Evolutionary conservation across 2,329 filamentous ascomycete species (phyloP).

Genomic region (Cryphonectria radicalis): DNA sequence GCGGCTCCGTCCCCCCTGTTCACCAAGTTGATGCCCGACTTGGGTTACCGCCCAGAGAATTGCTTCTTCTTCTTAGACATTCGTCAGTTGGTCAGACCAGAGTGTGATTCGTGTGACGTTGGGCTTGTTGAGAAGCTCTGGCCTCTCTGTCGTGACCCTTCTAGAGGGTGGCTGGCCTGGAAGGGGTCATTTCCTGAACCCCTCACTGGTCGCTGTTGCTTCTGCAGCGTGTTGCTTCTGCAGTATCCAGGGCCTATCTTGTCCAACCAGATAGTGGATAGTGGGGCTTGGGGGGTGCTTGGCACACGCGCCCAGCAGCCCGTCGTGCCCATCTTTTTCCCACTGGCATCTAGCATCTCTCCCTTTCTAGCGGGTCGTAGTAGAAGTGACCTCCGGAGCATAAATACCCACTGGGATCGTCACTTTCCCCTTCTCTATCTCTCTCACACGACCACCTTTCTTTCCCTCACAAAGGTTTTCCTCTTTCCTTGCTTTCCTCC

Average conservation of each 20-base stretch:
- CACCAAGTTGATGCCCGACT: background rate
- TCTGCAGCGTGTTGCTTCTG: background rate
- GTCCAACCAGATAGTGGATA: conserved; percentile 27
- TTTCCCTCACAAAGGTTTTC: background rate
- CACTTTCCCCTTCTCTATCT: conserved; percentile 1
- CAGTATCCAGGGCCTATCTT: background rate
- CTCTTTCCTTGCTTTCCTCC: conserved; percentile 11
- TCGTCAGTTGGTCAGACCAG: background rate
- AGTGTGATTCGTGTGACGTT: background rate
- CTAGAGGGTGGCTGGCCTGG: background rate
- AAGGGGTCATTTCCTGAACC: background rate
- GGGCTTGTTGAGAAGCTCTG: background rate
- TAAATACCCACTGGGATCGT: conserved; percentile 28
- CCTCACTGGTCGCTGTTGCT: background rate
- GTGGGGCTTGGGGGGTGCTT: conserved; percentile 19
- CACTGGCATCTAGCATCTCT: conserved; percentile 10
- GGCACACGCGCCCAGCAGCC: conserved; percentile 17
- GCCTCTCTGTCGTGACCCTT: background rate
- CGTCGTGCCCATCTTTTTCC: conserved; percentile 16
- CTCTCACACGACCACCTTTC: conserved; percentile 7
- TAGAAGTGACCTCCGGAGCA: conserved; percentile 17
- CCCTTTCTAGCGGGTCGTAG: conserved; percentile 14
- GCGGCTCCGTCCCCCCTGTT: background rate
- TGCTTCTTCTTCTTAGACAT: background rate
- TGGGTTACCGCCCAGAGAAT: background rate